phyloP scores from a whole-genome alignment of 768 basidiomycete species.

The Epithele typhae region DNA sequence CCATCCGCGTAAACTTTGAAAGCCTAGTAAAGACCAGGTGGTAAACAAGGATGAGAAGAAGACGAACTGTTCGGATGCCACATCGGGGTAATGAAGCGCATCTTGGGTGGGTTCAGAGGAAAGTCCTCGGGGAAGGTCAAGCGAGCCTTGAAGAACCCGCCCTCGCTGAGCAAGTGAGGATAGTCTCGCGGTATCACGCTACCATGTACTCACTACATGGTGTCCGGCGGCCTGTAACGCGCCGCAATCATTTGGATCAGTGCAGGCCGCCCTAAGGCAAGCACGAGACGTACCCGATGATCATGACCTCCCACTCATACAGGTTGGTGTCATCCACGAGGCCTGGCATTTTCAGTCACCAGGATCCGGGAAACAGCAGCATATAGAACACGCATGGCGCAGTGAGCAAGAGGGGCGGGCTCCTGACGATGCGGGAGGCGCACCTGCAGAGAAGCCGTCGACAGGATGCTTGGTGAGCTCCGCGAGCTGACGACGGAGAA shows the following conservation, averaged over 20 bases:
- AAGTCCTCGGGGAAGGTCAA: conserved; percentile 88
- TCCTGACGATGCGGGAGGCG: conserved; percentile 10
- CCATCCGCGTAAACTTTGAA: conserved; percentile 88
- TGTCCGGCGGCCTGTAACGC: conserved; percentile 74
- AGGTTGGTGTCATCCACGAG: conserved; percentile 93
- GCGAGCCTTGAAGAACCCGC: conserved; percentile 91
- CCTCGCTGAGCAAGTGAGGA: conserved; percentile 60
- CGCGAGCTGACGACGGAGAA: conserved; percentile 72
- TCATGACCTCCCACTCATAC: conserved; percentile 94
- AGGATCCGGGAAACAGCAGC: too few species aligned
- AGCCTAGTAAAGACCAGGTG: conserved; percentile 3
- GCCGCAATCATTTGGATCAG: not conserved
- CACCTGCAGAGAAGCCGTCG: conserved; percentile 95
- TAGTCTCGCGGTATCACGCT: not conserved
- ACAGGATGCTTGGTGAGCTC: conserved; percentile 93
- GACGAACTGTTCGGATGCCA: conserved; percentile 95
- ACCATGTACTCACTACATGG: conserved; percentile 67
- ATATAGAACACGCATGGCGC: too few species aligned
- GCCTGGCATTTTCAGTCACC: conserved; percentile 39
- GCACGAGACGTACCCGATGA: conserved; percentile 70
- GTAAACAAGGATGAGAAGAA: not conserved
- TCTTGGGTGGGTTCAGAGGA: conserved; percentile 89
- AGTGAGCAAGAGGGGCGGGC: too few species aligned
- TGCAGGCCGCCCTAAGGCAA: not conserved
- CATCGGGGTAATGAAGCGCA: conserved; percentile 93